Conservation (phyloP, 108 stramenopile species). For the Cylindrotheca closterium region DNA sequence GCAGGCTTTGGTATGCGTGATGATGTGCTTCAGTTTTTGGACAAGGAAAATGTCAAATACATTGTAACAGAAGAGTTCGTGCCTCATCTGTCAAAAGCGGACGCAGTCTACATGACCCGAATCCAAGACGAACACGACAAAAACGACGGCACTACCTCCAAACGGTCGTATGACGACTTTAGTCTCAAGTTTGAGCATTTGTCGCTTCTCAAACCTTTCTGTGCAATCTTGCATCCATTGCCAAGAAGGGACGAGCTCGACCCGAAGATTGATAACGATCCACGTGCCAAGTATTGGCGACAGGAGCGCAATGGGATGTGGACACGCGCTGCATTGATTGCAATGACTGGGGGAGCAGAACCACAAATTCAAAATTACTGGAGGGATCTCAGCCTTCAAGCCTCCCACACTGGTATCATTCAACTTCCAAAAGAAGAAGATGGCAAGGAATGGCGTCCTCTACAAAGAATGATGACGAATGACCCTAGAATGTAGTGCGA, state of each 20-base stretch:
- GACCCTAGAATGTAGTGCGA: no score
- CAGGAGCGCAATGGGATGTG: slow-evolving; percentile 99
- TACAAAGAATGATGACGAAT: slow-evolving; percentile 8
- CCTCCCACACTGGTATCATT: slow-evolving; percentile 18
- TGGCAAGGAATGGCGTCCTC: neutral
- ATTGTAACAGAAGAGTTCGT: slow-evolving; percentile 38
- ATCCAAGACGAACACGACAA: slow-evolving; percentile 96
- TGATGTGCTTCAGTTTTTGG: slow-evolving; percentile 76
- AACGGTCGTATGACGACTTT: slow-evolving; percentile 67
- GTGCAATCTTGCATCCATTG: slow-evolving; percentile 88
- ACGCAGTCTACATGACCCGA: slow-evolving; percentile 60
- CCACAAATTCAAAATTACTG: slow-evolving; percentile 14
- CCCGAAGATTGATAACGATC: slow-evolving; percentile 91
- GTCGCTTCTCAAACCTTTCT: neutral
- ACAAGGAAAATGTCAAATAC: slow-evolving; percentile 49
- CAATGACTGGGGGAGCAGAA: slow-evolving; percentile 63
- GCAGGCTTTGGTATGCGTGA: slow-evolving; percentile 79
- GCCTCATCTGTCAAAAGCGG: slow-evolving; percentile 6
- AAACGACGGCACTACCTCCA: slow-evolving; percentile 44
- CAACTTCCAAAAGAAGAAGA: no score
- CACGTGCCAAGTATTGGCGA: slow-evolving; percentile 96
- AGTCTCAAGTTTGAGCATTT: slow-evolving; percentile 48
- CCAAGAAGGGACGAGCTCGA: slow-evolving; percentile 86
- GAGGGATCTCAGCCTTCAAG: slow-evolving; percentile 13
- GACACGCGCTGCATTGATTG: slow-evolving; percentile 95